These are phyloP conservation scores for Penicillium sp. DNA, from an alignment of 2,329 filamentous ascomycete genomes.

Conservation along the genomic window DNA sequence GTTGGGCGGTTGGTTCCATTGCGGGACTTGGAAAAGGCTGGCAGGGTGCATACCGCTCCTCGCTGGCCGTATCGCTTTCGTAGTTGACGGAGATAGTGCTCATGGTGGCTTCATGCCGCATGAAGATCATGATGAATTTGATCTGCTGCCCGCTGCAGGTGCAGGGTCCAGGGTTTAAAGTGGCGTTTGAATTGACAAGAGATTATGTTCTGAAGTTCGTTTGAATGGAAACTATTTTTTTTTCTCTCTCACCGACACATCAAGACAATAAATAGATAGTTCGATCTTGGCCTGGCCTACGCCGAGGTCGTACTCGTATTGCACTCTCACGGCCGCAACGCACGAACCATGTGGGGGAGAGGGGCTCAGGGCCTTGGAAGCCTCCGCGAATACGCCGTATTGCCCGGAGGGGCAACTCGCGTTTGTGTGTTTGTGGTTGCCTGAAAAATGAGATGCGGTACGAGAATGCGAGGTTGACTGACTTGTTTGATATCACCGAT, in stretches of 20 bases:
- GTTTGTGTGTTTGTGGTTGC: neutral
- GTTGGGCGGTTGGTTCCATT: too few relatives aligned
- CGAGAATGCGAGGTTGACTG: neutral
- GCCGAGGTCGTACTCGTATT: constrained; percentile 20
- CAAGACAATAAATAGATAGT: neutral
- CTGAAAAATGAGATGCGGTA: neutral
- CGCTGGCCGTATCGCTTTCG: constrained; percentile 24
- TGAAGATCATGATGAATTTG: neutral
- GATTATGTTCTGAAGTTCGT: neutral
- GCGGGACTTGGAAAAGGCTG: neutral
- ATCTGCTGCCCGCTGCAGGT: neutral
- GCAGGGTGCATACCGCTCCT: constrained; percentile 23
- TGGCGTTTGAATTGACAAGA: neutral
- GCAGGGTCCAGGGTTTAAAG: neutral
- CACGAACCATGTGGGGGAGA: constrained; percentile 17
- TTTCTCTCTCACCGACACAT: constrained; percentile 6
- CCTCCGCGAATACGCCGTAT: neutral
- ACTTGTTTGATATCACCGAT: neutral
- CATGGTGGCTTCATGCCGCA: constrained; percentile 9
- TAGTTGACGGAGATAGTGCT: constrained; percentile 18
- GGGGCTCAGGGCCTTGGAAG: neutral
- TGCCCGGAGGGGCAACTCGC: neutral
- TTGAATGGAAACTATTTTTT: neutral
- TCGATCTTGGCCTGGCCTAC: constrained; percentile 6
- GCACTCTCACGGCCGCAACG: neutral